A percentile compares a stretch with the other conserved stretches of the same genome.
Evolutionary conservation across 345 rosid genomes (phyloP).

Genomic region (Lepidium sativum): DNA sequence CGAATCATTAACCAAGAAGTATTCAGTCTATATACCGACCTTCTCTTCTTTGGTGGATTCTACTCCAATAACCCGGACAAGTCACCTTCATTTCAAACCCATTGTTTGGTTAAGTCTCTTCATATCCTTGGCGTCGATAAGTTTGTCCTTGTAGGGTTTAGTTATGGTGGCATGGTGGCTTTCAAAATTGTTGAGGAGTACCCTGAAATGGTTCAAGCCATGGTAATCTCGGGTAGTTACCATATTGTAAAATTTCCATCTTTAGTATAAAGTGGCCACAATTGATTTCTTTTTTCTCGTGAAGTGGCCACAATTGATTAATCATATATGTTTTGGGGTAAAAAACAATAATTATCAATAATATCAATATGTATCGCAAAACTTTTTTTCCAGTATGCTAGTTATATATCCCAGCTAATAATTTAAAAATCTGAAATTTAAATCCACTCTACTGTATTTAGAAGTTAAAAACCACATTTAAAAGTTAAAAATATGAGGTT

Average conservation of each 20-base stretch:
- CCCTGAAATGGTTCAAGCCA: slow-evolving; percentile 53
- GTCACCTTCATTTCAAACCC: slow-evolving; percentile 74
- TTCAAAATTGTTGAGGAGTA: slow-evolving; percentile 69
- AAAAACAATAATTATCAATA: too few species aligned
- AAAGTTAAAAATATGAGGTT: too few species aligned
- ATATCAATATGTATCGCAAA: too few species aligned
- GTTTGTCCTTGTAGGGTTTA: slow-evolving; percentile 63
- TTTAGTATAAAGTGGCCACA: background rate
- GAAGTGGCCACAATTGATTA: too few species aligned
- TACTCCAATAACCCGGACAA: slow-evolving; percentile 49
- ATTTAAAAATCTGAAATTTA: too few species aligned
- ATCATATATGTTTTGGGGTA: too few species aligned
- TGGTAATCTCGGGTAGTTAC: slow-evolving; percentile 56
- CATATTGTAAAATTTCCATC: background rate
- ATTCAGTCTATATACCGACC: slow-evolving; percentile 87
- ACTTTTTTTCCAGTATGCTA: too few species aligned
- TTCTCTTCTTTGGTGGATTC: slow-evolving; percentile 75
- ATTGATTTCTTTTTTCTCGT: too few species aligned
- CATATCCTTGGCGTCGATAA: slow-evolving; percentile 62
- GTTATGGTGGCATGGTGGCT: slow-evolving; percentile 94
- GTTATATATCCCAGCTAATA: too few species aligned
- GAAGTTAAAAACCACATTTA: too few species aligned
- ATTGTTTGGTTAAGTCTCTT: slow-evolving; percentile 54
- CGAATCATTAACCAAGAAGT: slow-evolving; percentile 61
- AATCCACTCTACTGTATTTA: too few species aligned